These are phyloP conservation scores for Podospora tetraspora DNA, from an alignment of 495 filamentous ascomycete genomes.

Conservation along the genomic window DNA sequence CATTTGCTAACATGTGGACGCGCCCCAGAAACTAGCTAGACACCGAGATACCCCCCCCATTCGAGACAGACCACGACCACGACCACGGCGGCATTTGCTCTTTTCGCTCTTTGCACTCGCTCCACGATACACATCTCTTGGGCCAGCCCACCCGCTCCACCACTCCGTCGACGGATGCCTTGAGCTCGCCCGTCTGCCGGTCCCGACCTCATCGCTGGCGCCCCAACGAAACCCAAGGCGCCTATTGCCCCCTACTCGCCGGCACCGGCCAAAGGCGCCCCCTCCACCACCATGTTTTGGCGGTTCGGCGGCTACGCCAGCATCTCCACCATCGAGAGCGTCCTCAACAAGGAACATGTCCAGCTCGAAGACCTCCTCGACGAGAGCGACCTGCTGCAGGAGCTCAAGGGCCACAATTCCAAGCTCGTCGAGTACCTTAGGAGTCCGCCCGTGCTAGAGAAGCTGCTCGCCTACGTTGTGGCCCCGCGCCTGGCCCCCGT, in stretches of 20 bases:
- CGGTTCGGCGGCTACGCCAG: constrained; percentile 97
- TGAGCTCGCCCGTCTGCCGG: neutral
- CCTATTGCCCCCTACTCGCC: constrained; percentile 11
- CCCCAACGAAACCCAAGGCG: constrained; percentile 32
- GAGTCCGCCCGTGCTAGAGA: constrained; percentile 79
- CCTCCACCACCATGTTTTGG: constrained; percentile 82
- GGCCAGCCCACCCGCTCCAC: neutral
- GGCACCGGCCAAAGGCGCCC: constrained; percentile 36
- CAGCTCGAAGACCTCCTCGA: constrained; percentile 93
- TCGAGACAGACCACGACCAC: constrained; percentile 6
- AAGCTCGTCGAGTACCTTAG: constrained; percentile 96
- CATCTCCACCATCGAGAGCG: constrained; percentile 89
- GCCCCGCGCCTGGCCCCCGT: constrained; percentile 62
- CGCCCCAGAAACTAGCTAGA: constrained; percentile 26
- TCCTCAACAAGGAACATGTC: constrained; percentile 92
- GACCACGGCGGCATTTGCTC: constrained; percentile 12
- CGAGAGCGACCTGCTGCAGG: constrained; percentile 91
- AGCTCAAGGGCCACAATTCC: constrained; percentile 95
- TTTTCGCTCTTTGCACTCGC: neutral
- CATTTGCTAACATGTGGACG: constrained; percentile 13
- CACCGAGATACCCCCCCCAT: constrained; percentile 27
- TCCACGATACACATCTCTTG: neutral
- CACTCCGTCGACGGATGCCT: constrained; percentile 17
- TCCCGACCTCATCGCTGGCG: constrained; percentile 19
- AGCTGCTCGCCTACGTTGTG: constrained; percentile 84